phyloP scores from a whole-genome alignment of 352 stramenopile species.

The Peronospora farinosa region DNA sequence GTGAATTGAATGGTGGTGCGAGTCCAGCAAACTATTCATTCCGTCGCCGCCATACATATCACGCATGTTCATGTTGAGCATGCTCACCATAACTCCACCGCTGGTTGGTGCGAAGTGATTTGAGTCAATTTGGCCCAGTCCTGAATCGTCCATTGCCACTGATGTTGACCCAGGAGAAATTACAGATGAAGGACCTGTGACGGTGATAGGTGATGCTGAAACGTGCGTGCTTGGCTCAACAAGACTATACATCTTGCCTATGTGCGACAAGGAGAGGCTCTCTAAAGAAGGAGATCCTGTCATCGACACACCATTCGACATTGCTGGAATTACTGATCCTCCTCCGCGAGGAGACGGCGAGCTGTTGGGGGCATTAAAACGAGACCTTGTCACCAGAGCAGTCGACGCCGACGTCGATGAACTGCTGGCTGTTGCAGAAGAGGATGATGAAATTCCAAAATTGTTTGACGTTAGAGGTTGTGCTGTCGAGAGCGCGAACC shows the following conservation, averaged over 20 bases:
- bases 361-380: slow-evolving; percentile 15
- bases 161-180: slow-evolving; percentile 28
- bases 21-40: slow-evolving; percentile 49
- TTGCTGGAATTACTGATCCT: slow-evolving; percentile 10
- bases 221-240: slow-evolving; percentile 62
- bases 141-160: slow-evolving; percentile 28
- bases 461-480: slow-evolving; percentile 42
- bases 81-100: slow-evolving; percentile 63
- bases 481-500: slow-evolving; percentile 50
- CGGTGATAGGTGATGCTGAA: slow-evolving; percentile 35
- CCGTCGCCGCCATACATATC: slow-evolving; percentile 73
- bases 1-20: slow-evolving; percentile 34
- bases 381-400: slow-evolving; percentile 36
- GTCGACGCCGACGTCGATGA: slow-evolving; percentile 31
- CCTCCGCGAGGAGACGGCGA: slow-evolving; percentile 22
- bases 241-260: slow-evolving; percentile 82
- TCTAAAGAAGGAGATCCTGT: slow-evolving; percentile 42
- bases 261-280: slow-evolving; percentile 64
- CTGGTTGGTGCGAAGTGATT: slow-evolving; percentile 56
- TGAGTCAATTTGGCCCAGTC: slow-evolving; percentile 40
- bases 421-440: slow-evolving; percentile 10
- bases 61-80: slow-evolving; percentile 74
- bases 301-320: slow-evolving; percentile 15
- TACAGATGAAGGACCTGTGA: slow-evolving; percentile 30
- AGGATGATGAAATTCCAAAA: slow-evolving; percentile 31